Percentiles rank a stretch among this genome's conserved stretches.
phyloP scores from a whole-genome alignment of 805 yeast genomes.

The Lipomyces orientalis region DNA sequence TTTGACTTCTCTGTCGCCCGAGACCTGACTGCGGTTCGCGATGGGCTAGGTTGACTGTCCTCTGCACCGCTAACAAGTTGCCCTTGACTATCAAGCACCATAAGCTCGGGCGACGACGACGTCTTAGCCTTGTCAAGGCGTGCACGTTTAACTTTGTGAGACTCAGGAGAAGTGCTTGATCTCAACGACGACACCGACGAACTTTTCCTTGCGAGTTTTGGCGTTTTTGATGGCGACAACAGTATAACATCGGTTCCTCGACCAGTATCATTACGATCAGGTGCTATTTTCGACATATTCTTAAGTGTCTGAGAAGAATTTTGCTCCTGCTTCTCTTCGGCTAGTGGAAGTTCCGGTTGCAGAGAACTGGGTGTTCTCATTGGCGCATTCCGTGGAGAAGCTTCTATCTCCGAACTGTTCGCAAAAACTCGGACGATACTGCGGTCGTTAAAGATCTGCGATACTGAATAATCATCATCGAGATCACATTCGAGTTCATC shows the following conservation, averaged over 20 bases:
- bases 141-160: background rate
- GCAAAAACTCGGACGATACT: slow-evolving; percentile 16
- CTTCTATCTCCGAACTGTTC: background rate
- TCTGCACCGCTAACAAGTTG: slow-evolving; percentile 5
- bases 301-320: background rate
- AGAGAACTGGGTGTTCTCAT: background rate
- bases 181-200: background rate
- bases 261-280: background rate
- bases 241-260: too few species aligned
- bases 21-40: background rate
- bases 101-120: slow-evolving; percentile 1
- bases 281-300: too few species aligned
- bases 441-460: slow-evolving; percentile 23
- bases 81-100: background rate
- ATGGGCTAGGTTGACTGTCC: slow-evolving; percentile 1
- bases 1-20: background rate
- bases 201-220: background rate
- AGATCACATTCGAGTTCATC: slow-evolving; percentile 31
- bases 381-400: slow-evolving; percentile 1
- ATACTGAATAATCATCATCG: slow-evolving; percentile 31
- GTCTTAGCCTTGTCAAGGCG: background rate
- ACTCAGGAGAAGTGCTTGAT: background rate
- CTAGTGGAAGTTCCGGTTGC: background rate
- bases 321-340: background rate
- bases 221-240: slow-evolving; percentile 3